Evolutionary conservation across 371 early-diverging fungal genomes (phyloP).

Genomic region (Dinochytrium kinnereticum): DNA sequence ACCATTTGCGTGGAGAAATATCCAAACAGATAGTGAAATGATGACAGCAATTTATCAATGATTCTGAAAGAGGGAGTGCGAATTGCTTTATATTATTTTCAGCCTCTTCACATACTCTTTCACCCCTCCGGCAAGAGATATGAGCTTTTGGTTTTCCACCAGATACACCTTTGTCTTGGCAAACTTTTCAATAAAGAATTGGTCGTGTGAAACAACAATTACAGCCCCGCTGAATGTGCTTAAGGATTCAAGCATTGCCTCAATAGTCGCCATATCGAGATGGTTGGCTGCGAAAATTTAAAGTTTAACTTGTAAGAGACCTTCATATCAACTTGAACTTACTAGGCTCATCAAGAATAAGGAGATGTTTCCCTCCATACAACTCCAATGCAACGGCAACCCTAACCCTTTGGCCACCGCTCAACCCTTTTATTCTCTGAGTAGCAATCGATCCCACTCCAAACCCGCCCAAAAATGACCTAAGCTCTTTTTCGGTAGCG

Average conservation of each 20-base stretch:
- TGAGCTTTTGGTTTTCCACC: slow-evolving; percentile 62
- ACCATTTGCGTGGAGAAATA: neutral
- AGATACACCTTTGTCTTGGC: slow-evolving; percentile 46
- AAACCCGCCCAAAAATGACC: slow-evolving; percentile 69
- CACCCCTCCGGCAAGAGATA: slow-evolving; percentile 58
- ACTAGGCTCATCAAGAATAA: slow-evolving; percentile 83
- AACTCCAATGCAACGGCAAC: slow-evolving; percentile 73
- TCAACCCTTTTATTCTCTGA: slow-evolving; percentile 58
- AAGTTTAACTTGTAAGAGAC: neutral
- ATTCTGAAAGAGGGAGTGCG: too few species aligned
- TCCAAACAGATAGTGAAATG: neutral
- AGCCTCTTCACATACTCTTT: slow-evolving; percentile 37
- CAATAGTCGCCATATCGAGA: slow-evolving; percentile 82
- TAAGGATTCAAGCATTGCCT: slow-evolving; percentile 60
- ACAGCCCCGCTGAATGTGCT: slow-evolving; percentile 54
- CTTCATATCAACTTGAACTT: neutral
- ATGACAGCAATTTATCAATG: neutral
- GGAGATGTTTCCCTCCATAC: slow-evolving; percentile 75
- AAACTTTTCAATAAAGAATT: slow-evolving; percentile 50
- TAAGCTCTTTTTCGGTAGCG: slow-evolving; percentile 59
- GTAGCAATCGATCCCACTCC: slow-evolving; percentile 66
- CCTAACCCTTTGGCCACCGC: slow-evolving; percentile 81
- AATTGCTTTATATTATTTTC: neutral
- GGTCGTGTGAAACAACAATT: slow-evolving; percentile 64
- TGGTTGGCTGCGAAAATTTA: slow-evolving; percentile 68